A percentile compares a stretch with the other conserved stretches of the same genome.
These are phyloP conservation scores for Sisymbrium irio DNA, from an alignment of 345 rosid species.

Conservation along the genomic window DNA sequence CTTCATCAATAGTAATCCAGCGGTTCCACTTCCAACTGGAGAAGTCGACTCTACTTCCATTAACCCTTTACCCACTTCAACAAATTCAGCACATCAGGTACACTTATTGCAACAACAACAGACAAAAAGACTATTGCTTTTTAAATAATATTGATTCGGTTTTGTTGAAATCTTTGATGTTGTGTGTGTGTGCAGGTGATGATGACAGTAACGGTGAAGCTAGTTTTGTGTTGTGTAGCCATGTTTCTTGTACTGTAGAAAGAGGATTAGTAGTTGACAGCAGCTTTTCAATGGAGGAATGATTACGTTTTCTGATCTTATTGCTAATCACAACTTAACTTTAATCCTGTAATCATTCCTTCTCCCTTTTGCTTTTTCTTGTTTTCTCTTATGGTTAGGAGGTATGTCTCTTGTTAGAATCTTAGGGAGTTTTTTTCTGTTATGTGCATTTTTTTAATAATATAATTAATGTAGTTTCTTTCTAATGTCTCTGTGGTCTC, in stretches of 20 bases:
- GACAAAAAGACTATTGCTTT: background rate
- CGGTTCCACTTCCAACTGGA: slow-evolving; percentile 95
- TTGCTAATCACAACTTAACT: slow-evolving; percentile 24
- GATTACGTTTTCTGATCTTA: slow-evolving; percentile 22
- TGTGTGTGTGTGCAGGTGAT: slow-evolving; percentile 30
- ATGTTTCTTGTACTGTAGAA: slow-evolving; percentile 24
- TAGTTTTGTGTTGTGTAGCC: slow-evolving; percentile 23
- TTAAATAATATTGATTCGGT: background rate
- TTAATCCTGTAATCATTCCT: slow-evolving; percentile 26
- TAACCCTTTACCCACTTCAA: slow-evolving; percentile 63
- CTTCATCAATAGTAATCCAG: slow-evolving; percentile 89
- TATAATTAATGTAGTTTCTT: slow-evolving; percentile 2
- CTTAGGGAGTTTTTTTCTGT: slow-evolving; percentile 6
- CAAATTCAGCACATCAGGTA: slow-evolving; percentile 37
- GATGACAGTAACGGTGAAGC: slow-evolving; percentile 27
- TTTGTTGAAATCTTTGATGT: background rate
- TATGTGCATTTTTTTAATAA: slow-evolving; percentile 12
- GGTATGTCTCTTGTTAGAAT: slow-evolving; percentile 28
- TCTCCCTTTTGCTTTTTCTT: slow-evolving; percentile 6
- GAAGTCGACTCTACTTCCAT: slow-evolving; percentile 92
- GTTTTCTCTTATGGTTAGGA: slow-evolving; percentile 25
- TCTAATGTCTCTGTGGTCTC: slow-evolving; percentile 21
- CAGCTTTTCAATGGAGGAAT: slow-evolving; percentile 11
- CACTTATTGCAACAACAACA: background rate
- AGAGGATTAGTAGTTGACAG: background rate